Percentiles rank a stretch among this genome's conserved stretches.
These are phyloP conservation scores for Arxiozyma slooffiae DNA, from an alignment of 1,139 yeast genomes.

Conservation along the genomic window DNA sequence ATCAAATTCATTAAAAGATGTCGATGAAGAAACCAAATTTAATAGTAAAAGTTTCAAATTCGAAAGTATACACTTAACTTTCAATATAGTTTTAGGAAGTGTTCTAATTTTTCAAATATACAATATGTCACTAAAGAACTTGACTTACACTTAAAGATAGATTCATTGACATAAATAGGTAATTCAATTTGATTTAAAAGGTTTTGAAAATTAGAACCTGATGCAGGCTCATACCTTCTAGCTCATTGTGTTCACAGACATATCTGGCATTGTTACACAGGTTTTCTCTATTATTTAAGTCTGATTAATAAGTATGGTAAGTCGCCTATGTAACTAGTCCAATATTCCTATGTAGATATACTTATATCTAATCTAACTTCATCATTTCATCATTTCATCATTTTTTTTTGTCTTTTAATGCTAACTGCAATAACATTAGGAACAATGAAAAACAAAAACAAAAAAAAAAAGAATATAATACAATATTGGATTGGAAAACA, in stretches of 20 bases:
- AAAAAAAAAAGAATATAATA: no score
- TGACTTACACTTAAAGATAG: constrained; percentile 43
- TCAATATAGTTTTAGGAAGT: constrained; percentile 27
- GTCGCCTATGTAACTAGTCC: neutral
- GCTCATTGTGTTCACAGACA: constrained; percentile 30
- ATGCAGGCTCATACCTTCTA: constrained; percentile 27
- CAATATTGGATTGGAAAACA: no score
- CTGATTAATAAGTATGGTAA: neutral
- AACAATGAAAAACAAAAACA: neutral
- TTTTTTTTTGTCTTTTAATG: no score
- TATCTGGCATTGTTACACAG: neutral
- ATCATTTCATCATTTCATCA: neutral
- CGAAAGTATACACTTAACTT: constrained; percentile 23
- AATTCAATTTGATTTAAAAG: constrained; percentile 29
- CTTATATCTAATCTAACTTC: neutral
- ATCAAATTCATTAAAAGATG: constrained; percentile 45
- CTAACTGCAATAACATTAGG: neutral
- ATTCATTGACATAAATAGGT: constrained; percentile 31
- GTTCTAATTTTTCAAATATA: constrained; percentile 43
- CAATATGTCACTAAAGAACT: constrained; percentile 44
- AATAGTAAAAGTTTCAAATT: constrained; percentile 34
- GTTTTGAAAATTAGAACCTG: constrained; percentile 29
- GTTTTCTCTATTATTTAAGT: neutral
- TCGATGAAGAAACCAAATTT: constrained; percentile 42
- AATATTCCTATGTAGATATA: no score